Evolutionary conservation across 2,329 filamentous ascomycete species (phyloP), one percentile per base, ranked within the genome.

Genomic region (Cladosporium sp.): DNA sequence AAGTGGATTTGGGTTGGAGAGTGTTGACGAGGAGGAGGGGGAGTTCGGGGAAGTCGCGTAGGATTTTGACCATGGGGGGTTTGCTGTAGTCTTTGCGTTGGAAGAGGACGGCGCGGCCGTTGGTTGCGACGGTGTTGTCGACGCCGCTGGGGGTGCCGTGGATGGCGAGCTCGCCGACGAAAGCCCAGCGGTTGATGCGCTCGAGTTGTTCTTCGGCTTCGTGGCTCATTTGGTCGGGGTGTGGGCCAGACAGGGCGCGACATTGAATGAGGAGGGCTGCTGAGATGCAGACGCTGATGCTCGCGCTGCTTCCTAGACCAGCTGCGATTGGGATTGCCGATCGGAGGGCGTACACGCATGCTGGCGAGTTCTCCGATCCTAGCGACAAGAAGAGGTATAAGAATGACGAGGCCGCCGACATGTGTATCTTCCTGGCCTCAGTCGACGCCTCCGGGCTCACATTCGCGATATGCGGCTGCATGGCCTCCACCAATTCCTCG

Each of bases 121-220:
- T 91, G 14, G 93, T 91, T 14, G 94, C 86, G 30, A 99, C 94
- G 2, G 95, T 99, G 78, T 99, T 99, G 79, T 99, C 95, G 51
- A 99, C 92, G 0, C 95, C 95, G 0, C 92, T 97, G 0, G 95
- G 95, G 74, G 96, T 98, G 43, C 94, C 95, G 76, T 99, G 95
- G 68, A 98, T 97, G 79, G 93, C 95, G 88, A 98, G 91, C 78
- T 99, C 95, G 26, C 91, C 91, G 0, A 99, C 95, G 78, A 97
- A 98, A 0, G 95, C 93, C 95, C 96, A 99, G 67, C 91, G 87
- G 78, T 99, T 99, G 80, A 99, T 97, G 69, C 94, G 88, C 80
- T 98, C 93, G 32, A 98, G 86, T 76, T 99, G 94, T 51, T 93
- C 79, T 66, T 91, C 88, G n/a, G 92, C 92, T 79, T 99, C 95